Evolutionary conservation across 495 filamentous ascomycete genomes (phyloP), one percentile per base, ranked within the genome.

Genomic region (Aspergillus homomorphus): DNA sequence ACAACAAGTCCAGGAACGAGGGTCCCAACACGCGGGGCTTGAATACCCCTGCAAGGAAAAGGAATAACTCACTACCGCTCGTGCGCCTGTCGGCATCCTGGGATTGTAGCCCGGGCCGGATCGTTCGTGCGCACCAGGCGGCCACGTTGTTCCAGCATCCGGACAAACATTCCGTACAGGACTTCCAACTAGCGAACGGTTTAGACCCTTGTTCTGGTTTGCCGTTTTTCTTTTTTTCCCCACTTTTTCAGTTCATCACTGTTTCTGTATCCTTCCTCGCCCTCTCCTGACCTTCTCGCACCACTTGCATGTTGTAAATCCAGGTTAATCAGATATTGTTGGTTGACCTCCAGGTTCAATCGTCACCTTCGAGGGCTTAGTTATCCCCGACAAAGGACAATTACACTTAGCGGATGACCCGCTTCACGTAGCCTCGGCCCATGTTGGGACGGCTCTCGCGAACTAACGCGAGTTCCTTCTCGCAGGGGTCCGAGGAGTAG

Each of bases 401-500:
- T 3, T 53, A 53, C 50, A 24, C 43, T 55, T 33, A 62, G 4
- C 61, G 59, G 16, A 67, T 52, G 45, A 54, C 14, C 52, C 66
- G 57, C 24, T 57, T 65, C 49, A 45, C 21, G 30, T 57, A 57
- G 45, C 59, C 51, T 56, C 62, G 65, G 55, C 53, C 58, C 38
- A 56, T 26, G 23, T 45, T 54, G 15, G 61, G 54, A n/a, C 66
- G 60, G 19, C 54, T 58, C 41, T 69, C 62, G 18, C 55, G 57
- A 49, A 62, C 55, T 51, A 74, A 54, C 19, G 57, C 58, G 26
- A 74, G 45, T 49, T 71, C 66, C 59, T 70, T 71, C 57, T 74
- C 71, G 53, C 71, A 74, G 5, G 71, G 71, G 48, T 74, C 71
- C 45, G 67, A 65, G 21, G 71, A 72, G 49, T 63, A 74, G 18